Evolutionary conservation across 2,329 filamentous ascomycete genomes (phyloP).

Genomic region (Chrysosporium keratinophilum): DNA sequence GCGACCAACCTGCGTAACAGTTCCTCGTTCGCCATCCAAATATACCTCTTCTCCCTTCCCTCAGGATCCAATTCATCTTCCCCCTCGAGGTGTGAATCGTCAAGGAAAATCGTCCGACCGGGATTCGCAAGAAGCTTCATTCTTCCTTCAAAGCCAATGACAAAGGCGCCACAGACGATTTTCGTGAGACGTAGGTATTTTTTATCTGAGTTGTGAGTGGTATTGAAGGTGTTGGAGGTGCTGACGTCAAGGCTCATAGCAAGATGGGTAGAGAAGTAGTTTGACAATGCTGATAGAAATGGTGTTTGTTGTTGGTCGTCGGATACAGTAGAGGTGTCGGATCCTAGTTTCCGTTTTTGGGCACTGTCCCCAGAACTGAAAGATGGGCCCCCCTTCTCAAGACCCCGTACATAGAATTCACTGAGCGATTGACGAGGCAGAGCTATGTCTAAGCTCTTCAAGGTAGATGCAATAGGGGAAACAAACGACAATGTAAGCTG

Average conservation of each 20-base stretch:
- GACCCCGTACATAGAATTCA: constrained; percentile 19
- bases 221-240: background rate
- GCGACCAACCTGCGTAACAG: constrained; percentile 26
- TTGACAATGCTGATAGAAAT: constrained; percentile 24
- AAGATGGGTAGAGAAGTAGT: constrained; percentile 31
- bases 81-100: constrained; percentile 18
- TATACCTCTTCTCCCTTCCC: constrained; percentile 17
- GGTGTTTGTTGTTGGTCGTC: constrained; percentile 10
- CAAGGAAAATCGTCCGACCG: constrained; percentile 14
- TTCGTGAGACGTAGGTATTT: constrained; percentile 28
- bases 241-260: constrained; percentile 32
- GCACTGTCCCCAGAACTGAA: background rate
- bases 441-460: constrained; percentile 28
- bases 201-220: background rate
- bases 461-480: constrained; percentile 24
- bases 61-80: constrained; percentile 16
- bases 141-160: constrained; percentile 30
- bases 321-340: background rate
- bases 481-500: constrained; percentile 34
- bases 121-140: constrained; percentile 29
- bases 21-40: constrained; percentile 25
- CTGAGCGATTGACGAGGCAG: constrained; percentile 25
- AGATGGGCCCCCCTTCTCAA: constrained; percentile 3
- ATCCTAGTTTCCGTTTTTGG: constrained; percentile 12
- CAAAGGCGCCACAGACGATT: constrained; percentile 32